These are phyloP conservation scores for Termitomyces sp. DNA, from an alignment of 768 basidiomycete genomes.

Conservation along the genomic window DNA sequence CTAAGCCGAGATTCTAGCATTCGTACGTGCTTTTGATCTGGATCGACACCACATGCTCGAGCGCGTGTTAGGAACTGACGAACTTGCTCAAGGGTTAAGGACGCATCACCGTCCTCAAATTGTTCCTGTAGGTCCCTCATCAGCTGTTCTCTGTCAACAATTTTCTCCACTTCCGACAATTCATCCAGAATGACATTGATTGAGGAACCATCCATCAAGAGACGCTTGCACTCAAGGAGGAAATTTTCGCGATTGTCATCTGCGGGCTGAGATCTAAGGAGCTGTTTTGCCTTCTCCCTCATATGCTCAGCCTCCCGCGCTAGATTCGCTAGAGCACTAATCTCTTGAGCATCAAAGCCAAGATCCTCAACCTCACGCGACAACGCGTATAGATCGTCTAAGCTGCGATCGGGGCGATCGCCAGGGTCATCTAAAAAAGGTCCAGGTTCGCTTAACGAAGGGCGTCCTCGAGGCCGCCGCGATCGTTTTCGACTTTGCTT, in stretches of 20 bases:
- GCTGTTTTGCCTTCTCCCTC: constrained; percentile 43
- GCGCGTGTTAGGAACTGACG: constrained; percentile 68
- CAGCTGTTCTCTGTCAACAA: constrained; percentile 76
- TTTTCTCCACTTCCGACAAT: constrained; percentile 68
- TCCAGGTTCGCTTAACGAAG: constrained; percentile 31
- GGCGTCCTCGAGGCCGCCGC: constrained; percentile 54
- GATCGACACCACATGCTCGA: constrained; percentile 54
- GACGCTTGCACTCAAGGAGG: constrained; percentile 63
- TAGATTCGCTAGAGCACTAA: constrained; percentile 45
- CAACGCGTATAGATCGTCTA: constrained; percentile 66
- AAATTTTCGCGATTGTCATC: constrained; percentile 47
- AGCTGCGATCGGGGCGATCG: constrained; percentile 64
- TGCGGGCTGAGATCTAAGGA: constrained; percentile 39
- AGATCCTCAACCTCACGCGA: constrained; percentile 69
- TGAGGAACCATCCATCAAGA: constrained; percentile 65
- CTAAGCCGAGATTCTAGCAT: constrained; percentile 58
- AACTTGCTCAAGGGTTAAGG: constrained; percentile 71
- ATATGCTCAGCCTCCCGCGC: constrained; percentile 62
- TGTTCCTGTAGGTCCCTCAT: constrained; percentile 70
- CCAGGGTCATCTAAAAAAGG: constrained; percentile 45
- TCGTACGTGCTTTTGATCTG: constrained; percentile 60
- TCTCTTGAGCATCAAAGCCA: constrained; percentile 83
- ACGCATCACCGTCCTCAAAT: constrained; percentile 52
- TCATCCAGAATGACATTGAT: constrained; percentile 84
- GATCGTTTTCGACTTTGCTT: constrained; percentile 80